These are phyloP conservation scores for Monascus purpureus DNA, from an alignment of 495 filamentous ascomycete species.

Conservation along the genomic window DNA sequence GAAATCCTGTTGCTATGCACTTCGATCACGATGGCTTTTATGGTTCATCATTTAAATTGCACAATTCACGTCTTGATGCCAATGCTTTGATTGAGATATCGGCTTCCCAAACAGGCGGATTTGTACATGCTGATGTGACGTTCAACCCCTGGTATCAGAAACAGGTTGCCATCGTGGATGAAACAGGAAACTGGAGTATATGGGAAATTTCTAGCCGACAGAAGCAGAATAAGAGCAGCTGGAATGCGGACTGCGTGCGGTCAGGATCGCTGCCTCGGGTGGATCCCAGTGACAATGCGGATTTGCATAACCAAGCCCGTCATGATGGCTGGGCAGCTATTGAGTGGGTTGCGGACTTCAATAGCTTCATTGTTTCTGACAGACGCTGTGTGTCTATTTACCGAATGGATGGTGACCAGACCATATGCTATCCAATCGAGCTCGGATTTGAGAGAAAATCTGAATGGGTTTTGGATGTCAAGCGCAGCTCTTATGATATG, in stretches of 20 bases:
- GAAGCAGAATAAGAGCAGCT: constrained; percentile 15
- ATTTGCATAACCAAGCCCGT: constrained; percentile 5
- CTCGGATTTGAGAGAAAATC: constrained; percentile 20
- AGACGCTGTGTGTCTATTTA: constrained; percentile 28
- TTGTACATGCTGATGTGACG: constrained; percentile 52
- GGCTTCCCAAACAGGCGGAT: constrained; percentile 38
- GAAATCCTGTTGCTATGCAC: constrained; percentile 13
- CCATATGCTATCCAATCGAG: constrained; percentile 15
- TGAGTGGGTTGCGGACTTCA: constrained; percentile 33
- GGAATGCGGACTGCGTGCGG: constrained; percentile 10
- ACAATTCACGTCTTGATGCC: constrained; percentile 41
- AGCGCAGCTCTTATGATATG: constrained; percentile 26
- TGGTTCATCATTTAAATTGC: constrained; percentile 5
- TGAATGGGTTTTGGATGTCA: constrained; percentile 43
- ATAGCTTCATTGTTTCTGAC: constrained; percentile 32
- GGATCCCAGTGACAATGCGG: constrained; percentile 9
- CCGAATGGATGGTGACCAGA: constrained; percentile 10
- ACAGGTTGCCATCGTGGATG: constrained; percentile 62
- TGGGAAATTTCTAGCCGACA: constrained; percentile 48
- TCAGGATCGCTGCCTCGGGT: constrained; percentile 18
- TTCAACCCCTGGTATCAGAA: constrained; percentile 64
- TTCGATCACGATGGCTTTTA: constrained; percentile 11
- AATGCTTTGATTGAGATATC: constrained; percentile 47
- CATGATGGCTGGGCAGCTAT: constrained; percentile 39
- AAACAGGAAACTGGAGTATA: constrained; percentile 57